phyloP scores from a whole-genome alignment of 495 filamentous ascomycete genomes.

The Podospora australis region DNA sequence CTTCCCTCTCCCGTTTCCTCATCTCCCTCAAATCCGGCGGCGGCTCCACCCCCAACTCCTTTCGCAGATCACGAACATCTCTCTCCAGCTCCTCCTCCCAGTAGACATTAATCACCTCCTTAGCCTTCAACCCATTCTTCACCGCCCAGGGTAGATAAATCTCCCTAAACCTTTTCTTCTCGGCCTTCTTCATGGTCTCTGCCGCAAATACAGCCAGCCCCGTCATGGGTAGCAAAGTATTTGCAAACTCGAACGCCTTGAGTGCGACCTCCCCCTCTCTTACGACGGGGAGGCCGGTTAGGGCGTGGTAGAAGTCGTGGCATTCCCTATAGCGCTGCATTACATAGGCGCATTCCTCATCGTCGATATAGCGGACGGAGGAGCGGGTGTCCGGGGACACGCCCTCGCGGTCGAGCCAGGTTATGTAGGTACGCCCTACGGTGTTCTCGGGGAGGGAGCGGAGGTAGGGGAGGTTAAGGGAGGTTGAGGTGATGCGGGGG shows the following conservation, averaged over 20 bases:
- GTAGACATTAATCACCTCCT: slow-evolving; percentile 92
- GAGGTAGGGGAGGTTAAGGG: slow-evolving; percentile 63
- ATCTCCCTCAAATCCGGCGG: slow-evolving; percentile 86
- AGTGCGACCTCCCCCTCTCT: slow-evolving; percentile 90
- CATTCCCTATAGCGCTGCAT: slow-evolving; percentile 98
- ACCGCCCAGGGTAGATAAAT: slow-evolving; percentile 89
- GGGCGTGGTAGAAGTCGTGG: slow-evolving; percentile 96
- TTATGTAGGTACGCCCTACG: slow-evolving; percentile 77
- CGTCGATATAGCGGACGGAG: slow-evolving; percentile 80
- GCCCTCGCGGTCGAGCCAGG: slow-evolving; percentile 86
- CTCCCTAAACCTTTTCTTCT: slow-evolving; percentile 63
- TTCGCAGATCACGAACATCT: slow-evolving; percentile 69
- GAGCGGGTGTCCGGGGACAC: slow-evolving; percentile 86
- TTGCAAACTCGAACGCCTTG: slow-evolving; percentile 94
- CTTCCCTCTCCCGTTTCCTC: slow-evolving; percentile 59
- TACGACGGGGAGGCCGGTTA: slow-evolving; percentile 87
- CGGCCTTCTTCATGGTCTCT: slow-evolving; percentile 67
- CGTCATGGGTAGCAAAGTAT: slow-evolving; percentile 92
- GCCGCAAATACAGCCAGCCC: slow-evolving; percentile 60
- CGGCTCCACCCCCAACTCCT: slow-evolving; percentile 71
- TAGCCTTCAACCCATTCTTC: slow-evolving; percentile 64
- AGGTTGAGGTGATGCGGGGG: slow-evolving; percentile 77
- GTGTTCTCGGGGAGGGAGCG: slow-evolving; percentile 64
- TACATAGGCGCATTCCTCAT: slow-evolving; percentile 92
- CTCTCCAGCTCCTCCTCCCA: slow-evolving; percentile 94